phyloP scores from a whole-genome alignment of 768 basidiomycete genomes.

The Pulveroboletus sp. region DNA sequence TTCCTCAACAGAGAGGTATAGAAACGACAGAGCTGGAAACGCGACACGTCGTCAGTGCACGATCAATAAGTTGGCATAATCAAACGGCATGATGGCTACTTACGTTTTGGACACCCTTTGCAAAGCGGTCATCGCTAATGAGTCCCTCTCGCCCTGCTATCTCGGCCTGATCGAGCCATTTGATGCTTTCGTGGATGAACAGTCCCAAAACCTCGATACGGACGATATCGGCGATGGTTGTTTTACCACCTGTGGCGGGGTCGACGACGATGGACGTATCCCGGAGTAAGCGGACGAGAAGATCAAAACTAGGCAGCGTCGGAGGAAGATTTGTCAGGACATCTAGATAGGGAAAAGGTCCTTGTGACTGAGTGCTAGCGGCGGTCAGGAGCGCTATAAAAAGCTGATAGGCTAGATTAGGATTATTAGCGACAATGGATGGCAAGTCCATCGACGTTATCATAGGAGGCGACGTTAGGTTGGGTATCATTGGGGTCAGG shows the following conservation, averaged over 20 bases:
- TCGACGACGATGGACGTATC: slow-evolving; percentile 50
- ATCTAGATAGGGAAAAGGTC: slow-evolving; percentile 51
- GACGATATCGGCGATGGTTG: slow-evolving; percentile 61
- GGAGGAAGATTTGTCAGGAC: slow-evolving; percentile 64
- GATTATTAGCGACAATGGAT: slow-evolving; percentile 61
- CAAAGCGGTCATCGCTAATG: slow-evolving; percentile 67
- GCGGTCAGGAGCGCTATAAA: slow-evolving; percentile 53
- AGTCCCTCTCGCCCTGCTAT: slow-evolving; percentile 62
- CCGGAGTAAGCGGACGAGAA: slow-evolving; percentile 62
- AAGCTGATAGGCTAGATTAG: slow-evolving; percentile 64
- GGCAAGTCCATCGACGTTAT: slow-evolving; percentile 66
- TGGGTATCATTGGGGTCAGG: slow-evolving; percentile 46
- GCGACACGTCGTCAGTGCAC: not conserved
- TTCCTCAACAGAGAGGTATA: slow-evolving; percentile 67
- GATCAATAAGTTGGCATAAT: not conserved
- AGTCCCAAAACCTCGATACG: slow-evolving; percentile 61
- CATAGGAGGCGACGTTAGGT: slow-evolving; percentile 43
- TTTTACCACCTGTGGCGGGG: slow-evolving; percentile 39
- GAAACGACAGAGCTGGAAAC: slow-evolving; percentile 65
- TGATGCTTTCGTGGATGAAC: slow-evolving; percentile 67
- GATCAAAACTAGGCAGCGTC: slow-evolving; percentile 66
- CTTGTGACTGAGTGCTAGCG: slow-evolving; percentile 26
- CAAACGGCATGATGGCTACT: slow-evolving; percentile 21
- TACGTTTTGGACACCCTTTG: slow-evolving; percentile 70
- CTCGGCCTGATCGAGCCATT: slow-evolving; percentile 68